A percentile compares a stretch with the other conserved stretches of the same genome.
phyloP scores from a whole-genome alignment of 2,329 filamentous ascomycete species.

The Fonsecaea monophora region DNA sequence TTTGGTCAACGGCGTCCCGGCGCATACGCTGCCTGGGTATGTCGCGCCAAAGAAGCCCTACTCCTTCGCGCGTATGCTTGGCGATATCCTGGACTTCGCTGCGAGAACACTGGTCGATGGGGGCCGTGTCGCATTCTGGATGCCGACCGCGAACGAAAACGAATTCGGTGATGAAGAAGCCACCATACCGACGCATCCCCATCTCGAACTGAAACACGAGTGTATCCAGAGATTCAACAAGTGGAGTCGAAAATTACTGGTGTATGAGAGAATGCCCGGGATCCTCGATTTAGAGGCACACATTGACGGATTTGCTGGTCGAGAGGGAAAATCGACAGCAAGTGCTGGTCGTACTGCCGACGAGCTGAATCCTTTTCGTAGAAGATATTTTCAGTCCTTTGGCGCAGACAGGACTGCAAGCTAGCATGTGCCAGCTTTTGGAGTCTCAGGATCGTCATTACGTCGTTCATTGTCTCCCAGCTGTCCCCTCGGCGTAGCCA shows the following conservation, averaged over 20 bases:
- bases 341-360: constrained; percentile 61
- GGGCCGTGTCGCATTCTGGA: constrained; percentile 91
- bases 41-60: constrained; percentile 91
- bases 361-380: constrained; percentile 72
- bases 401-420: constrained; percentile 27
- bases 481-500: background rate
- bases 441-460: background rate
- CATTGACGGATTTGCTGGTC: constrained; percentile 8
- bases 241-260: constrained; percentile 89
- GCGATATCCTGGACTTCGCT: constrained; percentile 86
- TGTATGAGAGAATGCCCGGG: constrained; percentile 76
- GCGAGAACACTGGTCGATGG: constrained; percentile 75
- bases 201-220: constrained; percentile 73
- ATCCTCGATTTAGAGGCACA: constrained; percentile 36
- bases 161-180: constrained; percentile 73
- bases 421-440: constrained; percentile 16
- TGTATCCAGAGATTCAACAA: constrained; percentile 90
- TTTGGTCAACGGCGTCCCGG: constrained; percentile 71
- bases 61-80: constrained; percentile 86
- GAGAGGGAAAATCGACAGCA: constrained; percentile 51
- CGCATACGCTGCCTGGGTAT: constrained; percentile 74
- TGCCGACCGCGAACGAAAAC: constrained; percentile 87
- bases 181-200: constrained; percentile 64
- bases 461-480: constrained; percentile 6
- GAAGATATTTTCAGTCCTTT: constrained; percentile 48